phyloP scores from a whole-genome alignment of 2,329 filamentous ascomycete genomes.

The Hymenoscyphus fraxineus region DNA sequence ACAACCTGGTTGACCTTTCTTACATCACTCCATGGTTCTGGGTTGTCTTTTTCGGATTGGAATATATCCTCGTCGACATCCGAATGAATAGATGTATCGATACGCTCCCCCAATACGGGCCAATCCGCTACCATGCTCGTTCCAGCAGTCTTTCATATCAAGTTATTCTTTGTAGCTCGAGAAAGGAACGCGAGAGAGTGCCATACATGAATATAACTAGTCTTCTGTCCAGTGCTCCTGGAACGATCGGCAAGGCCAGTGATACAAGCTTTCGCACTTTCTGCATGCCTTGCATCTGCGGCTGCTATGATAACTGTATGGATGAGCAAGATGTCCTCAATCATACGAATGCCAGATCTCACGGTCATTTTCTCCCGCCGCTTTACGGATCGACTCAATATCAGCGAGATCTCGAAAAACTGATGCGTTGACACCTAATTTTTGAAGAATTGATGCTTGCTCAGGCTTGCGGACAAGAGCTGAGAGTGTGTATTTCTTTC shows the following conservation, averaged over 20 bases:
- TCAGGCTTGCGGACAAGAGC: conserved; percentile 27
- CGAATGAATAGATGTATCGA: conserved; percentile 37
- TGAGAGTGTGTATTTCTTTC: conserved; percentile 13
- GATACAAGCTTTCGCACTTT: conserved; percentile 40
- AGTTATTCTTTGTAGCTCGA: neutral
- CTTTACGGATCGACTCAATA: conserved; percentile 20
- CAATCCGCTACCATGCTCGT: conserved; percentile 43
- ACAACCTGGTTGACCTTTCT: conserved; percentile 44
- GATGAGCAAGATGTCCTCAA: neutral
- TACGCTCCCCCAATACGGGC: conserved; percentile 35
- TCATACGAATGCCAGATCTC: neutral
- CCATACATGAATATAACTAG: conserved; percentile 40
- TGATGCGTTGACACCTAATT: conserved; percentile 22
- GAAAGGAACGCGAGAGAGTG: neutral
- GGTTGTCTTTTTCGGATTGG: conserved; percentile 36
- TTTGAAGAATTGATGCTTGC: conserved; percentile 24
- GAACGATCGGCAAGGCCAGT: conserved; percentile 40
- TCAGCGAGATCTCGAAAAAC: conserved; percentile 28
- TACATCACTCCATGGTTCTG: conserved; percentile 39
- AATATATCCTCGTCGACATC: conserved; percentile 44
- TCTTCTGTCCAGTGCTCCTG: conserved; percentile 34
- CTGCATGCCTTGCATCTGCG: conserved; percentile 38
- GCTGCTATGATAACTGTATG: conserved; percentile 42
- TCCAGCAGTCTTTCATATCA: conserved; percentile 37
- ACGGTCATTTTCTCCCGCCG: conserved; percentile 26